Evolutionary conservation across 2,329 filamentous ascomycete species (phyloP).

Genomic region (Simplicillium sp.): DNA sequence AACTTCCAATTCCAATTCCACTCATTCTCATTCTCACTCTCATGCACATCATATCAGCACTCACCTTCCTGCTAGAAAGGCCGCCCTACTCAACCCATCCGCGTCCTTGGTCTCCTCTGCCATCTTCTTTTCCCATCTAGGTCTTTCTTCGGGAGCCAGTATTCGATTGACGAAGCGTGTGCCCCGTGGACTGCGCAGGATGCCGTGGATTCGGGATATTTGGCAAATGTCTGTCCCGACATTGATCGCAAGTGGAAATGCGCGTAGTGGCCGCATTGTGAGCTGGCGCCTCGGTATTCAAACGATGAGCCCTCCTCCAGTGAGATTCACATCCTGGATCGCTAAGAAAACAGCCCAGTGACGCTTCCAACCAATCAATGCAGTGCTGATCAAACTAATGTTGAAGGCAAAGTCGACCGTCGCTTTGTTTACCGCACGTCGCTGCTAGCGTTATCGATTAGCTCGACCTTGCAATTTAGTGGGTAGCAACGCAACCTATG

Average conservation of each 20-base stretch:
- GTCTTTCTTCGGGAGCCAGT: conserved; percentile 25
- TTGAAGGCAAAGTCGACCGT: no score
- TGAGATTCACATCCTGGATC: no score
- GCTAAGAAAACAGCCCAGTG: no score
- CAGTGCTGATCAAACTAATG: no score
- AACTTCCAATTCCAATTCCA: neutral
- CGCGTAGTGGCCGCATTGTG: conserved; percentile 3
- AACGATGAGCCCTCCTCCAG: no score
- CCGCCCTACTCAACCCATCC: conserved; percentile 25
- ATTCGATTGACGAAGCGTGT: conserved; percentile 29
- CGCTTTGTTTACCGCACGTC: no score
- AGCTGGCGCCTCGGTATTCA: neutral
- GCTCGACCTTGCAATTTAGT: no score
- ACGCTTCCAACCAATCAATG: no score
- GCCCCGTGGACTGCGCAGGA: conserved; percentile 33
- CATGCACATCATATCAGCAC: conserved; percentile 6
- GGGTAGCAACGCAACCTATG: no score
- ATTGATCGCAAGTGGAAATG: conserved; percentile 48
- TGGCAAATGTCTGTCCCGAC: conserved; percentile 67
- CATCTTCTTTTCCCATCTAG: conserved; percentile 9
- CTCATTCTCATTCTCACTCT: neutral
- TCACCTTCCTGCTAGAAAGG: conserved; percentile 35
- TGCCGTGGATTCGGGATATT: conserved; percentile 45
- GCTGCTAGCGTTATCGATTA: no score
- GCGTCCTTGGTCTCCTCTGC: conserved; percentile 8